Evolutionary conservation across 2,329 filamentous ascomycete genomes (phyloP), one percentile per base, ranked within the genome.

Genomic region (Colletotrichum sidae): DNA sequence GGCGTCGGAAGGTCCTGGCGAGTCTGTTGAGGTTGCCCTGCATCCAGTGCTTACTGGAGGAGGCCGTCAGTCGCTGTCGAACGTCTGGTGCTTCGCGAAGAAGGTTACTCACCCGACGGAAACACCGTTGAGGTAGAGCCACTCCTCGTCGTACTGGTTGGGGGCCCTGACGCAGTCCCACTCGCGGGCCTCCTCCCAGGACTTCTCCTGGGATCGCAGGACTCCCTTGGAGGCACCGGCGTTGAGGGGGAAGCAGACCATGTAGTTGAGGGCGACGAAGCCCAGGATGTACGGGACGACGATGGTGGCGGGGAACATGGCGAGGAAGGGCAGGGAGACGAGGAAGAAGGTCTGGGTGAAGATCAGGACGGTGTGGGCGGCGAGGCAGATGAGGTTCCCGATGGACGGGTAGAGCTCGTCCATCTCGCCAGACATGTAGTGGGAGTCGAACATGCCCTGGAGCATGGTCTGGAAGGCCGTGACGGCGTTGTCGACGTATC

Each of bases 111-210:
- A 89, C 86, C 84, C 86, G 39, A 84, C 84, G 8, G 84, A 86
- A 35, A 94, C 87, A 1, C 92, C 92, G 71, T 94, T 94, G 55
- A 94, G 76, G 73, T 92, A 94, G n/a, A 94, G 82, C 92, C 92
- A 95, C 71, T 89, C 85, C 77, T 94, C 92, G 56, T 88, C 81
- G 10, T 80, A 79, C 73, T 88, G 83, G 17, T 60, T 42, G 7
- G 63, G 52, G 4, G 55, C 52, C 62, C 62, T 62, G 8, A 56
- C 25, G 25, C 25, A 25, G 25, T 25, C 25, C 25, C 25, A 25
- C 25, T 25, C 25, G 25, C 25, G 25, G 25, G 25, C 25, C 25
- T 25, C 25, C 25, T 25, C 25, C 25, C 25, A 25, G 58, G 35
- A 10, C 33, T 1, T 54, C 38, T 39, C 65, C 25, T 79, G 75